Evolutionary conservation across 768 basidiomycete species (phyloP).

Genomic region (Lactarius akahatsu): DNA sequence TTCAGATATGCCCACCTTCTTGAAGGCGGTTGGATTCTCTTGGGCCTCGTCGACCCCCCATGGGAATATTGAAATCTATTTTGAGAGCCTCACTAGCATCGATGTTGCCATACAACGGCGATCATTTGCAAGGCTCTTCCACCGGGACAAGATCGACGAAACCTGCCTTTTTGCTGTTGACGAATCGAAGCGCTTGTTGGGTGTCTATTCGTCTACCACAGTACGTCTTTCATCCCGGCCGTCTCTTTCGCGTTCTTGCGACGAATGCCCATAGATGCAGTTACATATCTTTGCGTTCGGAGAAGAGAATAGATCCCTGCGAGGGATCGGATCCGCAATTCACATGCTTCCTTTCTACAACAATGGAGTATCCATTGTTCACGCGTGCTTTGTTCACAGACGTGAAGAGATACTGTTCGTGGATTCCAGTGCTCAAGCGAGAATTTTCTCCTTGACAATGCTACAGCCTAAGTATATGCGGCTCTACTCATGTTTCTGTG

Average conservation of each 20-base stretch:
- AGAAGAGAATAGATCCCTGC: slow-evolving; percentile 42
- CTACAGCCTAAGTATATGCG: slow-evolving; percentile 49
- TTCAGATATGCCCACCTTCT: slow-evolving; percentile 7
- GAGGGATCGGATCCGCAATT: slow-evolving; percentile 40
- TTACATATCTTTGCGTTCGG: slow-evolving; percentile 36
- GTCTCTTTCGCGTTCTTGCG: not conserved
- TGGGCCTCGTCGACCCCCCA: not conserved
- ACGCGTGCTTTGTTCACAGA: slow-evolving; percentile 46
- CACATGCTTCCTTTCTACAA: slow-evolving; percentile 47
- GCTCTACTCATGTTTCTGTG: too few species aligned
- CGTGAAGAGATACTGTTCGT: slow-evolving; percentile 53
- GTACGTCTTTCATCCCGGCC: not conserved
- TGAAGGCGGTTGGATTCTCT: not conserved
- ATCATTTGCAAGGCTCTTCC: too few species aligned
- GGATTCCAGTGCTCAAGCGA: slow-evolving; percentile 43
- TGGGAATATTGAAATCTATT: not conserved
- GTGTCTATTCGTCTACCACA: too few species aligned
- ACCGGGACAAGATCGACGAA: too few species aligned
- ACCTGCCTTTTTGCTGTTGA: too few species aligned
- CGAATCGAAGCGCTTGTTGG: too few species aligned
- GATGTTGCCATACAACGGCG: not conserved
- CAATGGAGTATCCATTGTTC: slow-evolving; percentile 32
- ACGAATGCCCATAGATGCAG: slow-evolving; percentile 26
- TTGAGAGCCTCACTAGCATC: not conserved
- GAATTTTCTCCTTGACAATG: slow-evolving; percentile 53